Evolutionary conservation across 2,329 filamentous ascomycete genomes (phyloP), one percentile per base, ranked within the genome.

Genomic region (Fusarium sp.): DNA sequence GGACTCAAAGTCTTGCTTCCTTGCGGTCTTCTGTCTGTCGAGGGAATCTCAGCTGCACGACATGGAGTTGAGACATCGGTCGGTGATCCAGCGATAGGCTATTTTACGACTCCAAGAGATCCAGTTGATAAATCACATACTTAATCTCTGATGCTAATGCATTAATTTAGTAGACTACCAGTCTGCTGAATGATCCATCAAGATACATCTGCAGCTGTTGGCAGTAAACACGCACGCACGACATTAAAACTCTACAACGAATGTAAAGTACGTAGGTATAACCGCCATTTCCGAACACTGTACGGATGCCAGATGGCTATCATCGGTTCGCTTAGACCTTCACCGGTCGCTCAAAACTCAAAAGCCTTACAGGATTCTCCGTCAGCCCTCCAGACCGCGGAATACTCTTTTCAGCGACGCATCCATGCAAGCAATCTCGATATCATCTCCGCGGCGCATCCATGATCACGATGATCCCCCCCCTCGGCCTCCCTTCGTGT

Each of bases 371-470:
- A 67, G 9, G 63, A 60, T 64, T 44, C 26, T 39, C 57, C 44
- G 28, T 42, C 50, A 64, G 65, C 50, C 39, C 39, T 47, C 28
- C 41, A 65, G 22, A 38, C 39, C 39, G 42, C 67, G 67, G 66
- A 57, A 65, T 42, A 69, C 67, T 65, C 51, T 42, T 70, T 70
- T 70, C 39, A 56, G 68, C 48, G 32, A 26, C 30, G 28, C 44
- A 61, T 45, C 61, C 68, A 69, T 68, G 63, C 41, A 24, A 39
- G 26, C 30, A 44, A 69, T 62, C 22, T 56, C n/a, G 39, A 44
- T 15, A 38, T 36, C 55, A 71, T 71, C 41, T 71, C 67, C 69
- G 53, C 48, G 32, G 51, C 61, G 26, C 22, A 14, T 22, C 30
- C 44, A 47, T 47, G 24, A 22, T 35, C 32, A 35, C 32, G 14